A percentile compares a stretch with the other conserved stretches of the same genome.
Evolutionary conservation across 495 filamentous ascomycete species (phyloP).

Genomic region (Aspergillus ellipticus): DNA sequence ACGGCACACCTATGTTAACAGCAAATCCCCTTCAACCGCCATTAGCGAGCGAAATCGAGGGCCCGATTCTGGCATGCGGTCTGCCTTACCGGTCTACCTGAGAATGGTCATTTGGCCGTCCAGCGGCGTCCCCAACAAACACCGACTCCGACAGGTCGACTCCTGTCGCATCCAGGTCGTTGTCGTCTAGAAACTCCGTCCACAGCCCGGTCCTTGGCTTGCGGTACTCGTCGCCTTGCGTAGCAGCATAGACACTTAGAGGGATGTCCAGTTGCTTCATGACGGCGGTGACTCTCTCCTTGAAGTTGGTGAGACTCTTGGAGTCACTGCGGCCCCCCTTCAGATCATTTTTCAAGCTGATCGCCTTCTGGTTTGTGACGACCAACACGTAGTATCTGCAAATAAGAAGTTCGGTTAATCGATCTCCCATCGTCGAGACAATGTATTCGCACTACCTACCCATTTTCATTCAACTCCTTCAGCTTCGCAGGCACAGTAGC

Average conservation of each 20-base stretch:
- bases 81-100: slow-evolving; percentile 67
- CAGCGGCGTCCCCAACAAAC: slow-evolving; percentile 90
- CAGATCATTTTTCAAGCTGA: slow-evolving; percentile 66
- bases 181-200: slow-evolving; percentile 73
- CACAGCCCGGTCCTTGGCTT: slow-evolving; percentile 93
- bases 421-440: neutral
- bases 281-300: slow-evolving; percentile 67
- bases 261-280: slow-evolving; percentile 72
- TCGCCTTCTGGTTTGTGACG: slow-evolving; percentile 82
- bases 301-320: slow-evolving; percentile 69
- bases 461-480: slow-evolving; percentile 62
- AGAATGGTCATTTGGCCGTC: slow-evolving; percentile 62
- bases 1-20: slow-evolving; percentile 72
- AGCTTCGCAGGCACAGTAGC: slow-evolving; percentile 61
- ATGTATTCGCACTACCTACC: slow-evolving; percentile 43
- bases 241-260: slow-evolving; percentile 79
- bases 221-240: slow-evolving; percentile 70
- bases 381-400: slow-evolving; percentile 72
- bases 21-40: slow-evolving; percentile 58
- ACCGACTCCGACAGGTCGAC: slow-evolving; percentile 66
- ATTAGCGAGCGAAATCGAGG: neutral
- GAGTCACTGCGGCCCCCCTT: slow-evolving; percentile 64
- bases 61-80: neutral
- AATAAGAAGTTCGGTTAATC: slow-evolving; percentile 3
- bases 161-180: slow-evolving; percentile 58